Percentiles rank a stretch among this genome's conserved stretches.
phyloP scores from a whole-genome alignment of 1,284 basidiomycete genomes.

The Phlebopus sp. region DNA sequence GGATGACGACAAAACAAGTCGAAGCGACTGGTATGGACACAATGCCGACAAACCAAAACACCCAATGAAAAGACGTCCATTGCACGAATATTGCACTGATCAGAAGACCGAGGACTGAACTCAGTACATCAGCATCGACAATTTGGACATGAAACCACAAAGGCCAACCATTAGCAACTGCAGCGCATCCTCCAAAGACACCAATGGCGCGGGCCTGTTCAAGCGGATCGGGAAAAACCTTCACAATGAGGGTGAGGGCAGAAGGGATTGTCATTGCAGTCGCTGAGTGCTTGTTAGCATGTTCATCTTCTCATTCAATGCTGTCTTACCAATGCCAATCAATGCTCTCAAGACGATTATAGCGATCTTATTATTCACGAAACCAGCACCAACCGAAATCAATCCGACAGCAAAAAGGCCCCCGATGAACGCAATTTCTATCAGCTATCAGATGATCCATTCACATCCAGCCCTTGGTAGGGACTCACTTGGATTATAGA shows the following conservation, averaged over 20 bases:
- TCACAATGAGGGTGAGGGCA: conserved; percentile 39
- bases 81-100: conserved; percentile 28
- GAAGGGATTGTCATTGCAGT: conserved; percentile 38
- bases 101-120: conserved; percentile 21
- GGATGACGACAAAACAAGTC: conserved; percentile 24
- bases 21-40: conserved; percentile 34
- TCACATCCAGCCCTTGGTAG: background rate
- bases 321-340: conserved; percentile 32
- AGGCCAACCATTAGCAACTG: conserved; percentile 37
- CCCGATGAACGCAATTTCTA: conserved; percentile 9
- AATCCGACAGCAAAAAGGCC: conserved; percentile 33
- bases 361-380: conserved; percentile 35
- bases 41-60: conserved; percentile 40
- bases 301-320: too few relatives aligned
- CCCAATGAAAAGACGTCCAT: conserved; percentile 39
- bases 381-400: conserved; percentile 37
- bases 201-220: conserved; percentile 42
- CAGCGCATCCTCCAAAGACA: conserved; percentile 40
- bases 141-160: conserved; percentile 1
- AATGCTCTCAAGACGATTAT: conserved; percentile 39
- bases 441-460: background rate
- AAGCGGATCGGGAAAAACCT: conserved; percentile 37
- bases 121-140: background rate
- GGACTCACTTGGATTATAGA: conserved; percentile 11
- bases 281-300: too few relatives aligned